A percentile compares a stretch with the other conserved stretches of the same genome.
phyloP scores from a whole-genome alignment of 169 alveolate genomes.

The Plasmodium inui region DNA sequence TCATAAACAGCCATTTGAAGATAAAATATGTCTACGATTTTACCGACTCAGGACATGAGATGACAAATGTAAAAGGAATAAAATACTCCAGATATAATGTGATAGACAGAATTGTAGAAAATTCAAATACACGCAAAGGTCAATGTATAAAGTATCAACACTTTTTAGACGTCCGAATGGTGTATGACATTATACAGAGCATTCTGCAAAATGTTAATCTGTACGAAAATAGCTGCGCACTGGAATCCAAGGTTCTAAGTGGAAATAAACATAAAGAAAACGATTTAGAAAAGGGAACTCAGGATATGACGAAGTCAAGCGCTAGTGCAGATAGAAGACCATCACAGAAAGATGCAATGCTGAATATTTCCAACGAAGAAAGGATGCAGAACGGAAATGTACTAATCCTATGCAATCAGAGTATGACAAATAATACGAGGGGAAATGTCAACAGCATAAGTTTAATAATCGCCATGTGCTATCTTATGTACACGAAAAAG shows the following conservation, averaged over 20 bases:
- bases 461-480: constrained; percentile 70
- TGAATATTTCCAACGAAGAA: not conserved
- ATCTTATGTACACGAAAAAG: constrained; percentile 49
- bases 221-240: not conserved
- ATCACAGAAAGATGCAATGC: not conserved
- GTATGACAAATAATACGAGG: constrained; percentile 15
- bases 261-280: not conserved
- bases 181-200: constrained; percentile 18
- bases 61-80: constrained; percentile 4
- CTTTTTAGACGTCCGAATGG: constrained; percentile 31
- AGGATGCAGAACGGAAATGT: not conserved
- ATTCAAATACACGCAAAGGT: constrained; percentile 5
- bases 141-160: constrained; percentile 11
- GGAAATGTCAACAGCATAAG: constrained; percentile 50
- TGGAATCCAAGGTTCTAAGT: not conserved
- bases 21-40: constrained; percentile 64
- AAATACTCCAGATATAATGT: constrained; percentile 35
- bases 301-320: too few relatives aligned
- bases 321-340: not conserved
- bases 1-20: constrained; percentile 1
- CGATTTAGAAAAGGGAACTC: not conserved
- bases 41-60: constrained; percentile 24
- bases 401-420: constrained; percentile 60
- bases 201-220: not conserved
- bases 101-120: not conserved